These are phyloP conservation scores for Backusella psychrophila DNA, from an alignment of 192 early-diverging fungal species.

Conservation along the genomic window DNA sequence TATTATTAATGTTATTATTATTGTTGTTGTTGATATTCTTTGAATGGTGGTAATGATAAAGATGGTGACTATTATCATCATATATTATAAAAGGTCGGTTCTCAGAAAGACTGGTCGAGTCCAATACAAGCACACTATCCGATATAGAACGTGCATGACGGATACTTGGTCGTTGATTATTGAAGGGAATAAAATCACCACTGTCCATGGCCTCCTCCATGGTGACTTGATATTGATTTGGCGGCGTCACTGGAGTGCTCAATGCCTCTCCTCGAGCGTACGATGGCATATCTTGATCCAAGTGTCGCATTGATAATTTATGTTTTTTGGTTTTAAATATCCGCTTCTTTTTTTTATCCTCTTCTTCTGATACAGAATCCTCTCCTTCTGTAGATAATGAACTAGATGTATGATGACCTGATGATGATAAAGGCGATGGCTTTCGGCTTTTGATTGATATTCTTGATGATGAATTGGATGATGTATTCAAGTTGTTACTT, in stretches of 20 bases:
- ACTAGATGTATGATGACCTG: neutral
- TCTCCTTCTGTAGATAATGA: neutral
- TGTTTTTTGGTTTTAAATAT: neutral
- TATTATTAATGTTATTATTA: too few relatives aligned
- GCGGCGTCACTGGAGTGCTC: neutral
- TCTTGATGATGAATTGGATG: neutral
- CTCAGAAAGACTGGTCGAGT: neutral
- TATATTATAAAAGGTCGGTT: neutral
- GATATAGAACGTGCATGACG: neutral
- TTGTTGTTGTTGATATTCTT: too few relatives aligned
- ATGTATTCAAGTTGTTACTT: neutral
- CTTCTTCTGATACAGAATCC: neutral
- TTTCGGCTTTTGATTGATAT: neutral
- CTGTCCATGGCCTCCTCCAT: neutral
- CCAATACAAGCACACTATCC: neutral
- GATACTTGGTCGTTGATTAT: neutral
- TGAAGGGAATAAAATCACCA: neutral
- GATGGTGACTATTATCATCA: too few relatives aligned
- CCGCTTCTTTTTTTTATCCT: neutral
- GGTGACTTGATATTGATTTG: neutral
- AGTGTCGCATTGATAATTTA: neutral
- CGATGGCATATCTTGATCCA: constrained; percentile 11
- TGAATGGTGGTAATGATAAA: neutral
- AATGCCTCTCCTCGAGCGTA: neutral
- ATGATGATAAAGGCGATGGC: constrained; percentile 6